phyloP scores from a whole-genome alignment of 768 basidiomycete species.

The Paxillus involutus region DNA sequence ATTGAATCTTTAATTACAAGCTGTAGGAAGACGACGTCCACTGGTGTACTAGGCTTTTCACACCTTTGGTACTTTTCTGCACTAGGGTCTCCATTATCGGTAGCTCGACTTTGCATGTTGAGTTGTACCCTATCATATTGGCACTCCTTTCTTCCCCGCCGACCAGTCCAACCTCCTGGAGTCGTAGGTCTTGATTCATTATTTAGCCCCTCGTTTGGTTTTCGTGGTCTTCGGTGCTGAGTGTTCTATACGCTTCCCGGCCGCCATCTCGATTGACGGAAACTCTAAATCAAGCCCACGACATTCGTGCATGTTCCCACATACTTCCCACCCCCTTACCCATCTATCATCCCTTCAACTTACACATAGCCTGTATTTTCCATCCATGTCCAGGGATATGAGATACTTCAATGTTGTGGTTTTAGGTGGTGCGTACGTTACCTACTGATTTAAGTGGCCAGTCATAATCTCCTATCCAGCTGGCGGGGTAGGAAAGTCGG shows the following conservation, averaged over 20 bases:
- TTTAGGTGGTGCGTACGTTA: conserved; percentile 61
- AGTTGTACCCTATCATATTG: too few species aligned
- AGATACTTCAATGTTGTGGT: conserved; percentile 77
- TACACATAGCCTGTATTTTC: not conserved
- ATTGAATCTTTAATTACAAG: too few species aligned
- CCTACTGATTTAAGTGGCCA: not conserved
- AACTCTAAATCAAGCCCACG: not conserved
- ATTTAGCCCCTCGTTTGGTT: not conserved
- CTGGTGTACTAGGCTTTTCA: too few species aligned
- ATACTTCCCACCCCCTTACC: conserved; percentile 28
- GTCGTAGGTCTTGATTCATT: not conserved
- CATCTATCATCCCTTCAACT: conserved; percentile 17
- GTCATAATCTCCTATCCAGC: conserved; percentile 41
- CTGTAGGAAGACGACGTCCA: too few species aligned
- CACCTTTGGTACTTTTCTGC: too few species aligned
- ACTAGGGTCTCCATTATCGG: too few species aligned
- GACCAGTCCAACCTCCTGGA: not conserved
- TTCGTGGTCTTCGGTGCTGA: not conserved
- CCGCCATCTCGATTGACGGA: too few species aligned
- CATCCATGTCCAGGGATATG: conserved; percentile 40
- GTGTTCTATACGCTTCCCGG: not conserved
- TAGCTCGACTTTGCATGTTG: too few species aligned
- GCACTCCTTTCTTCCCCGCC: too few species aligned
- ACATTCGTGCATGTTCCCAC: conserved; percentile 6
- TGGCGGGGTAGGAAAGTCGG: conserved; percentile 88